Conservation (phyloP, 2,329 filamentous ascomycete genomes). For the Tolypocladium tropicale region DNA sequence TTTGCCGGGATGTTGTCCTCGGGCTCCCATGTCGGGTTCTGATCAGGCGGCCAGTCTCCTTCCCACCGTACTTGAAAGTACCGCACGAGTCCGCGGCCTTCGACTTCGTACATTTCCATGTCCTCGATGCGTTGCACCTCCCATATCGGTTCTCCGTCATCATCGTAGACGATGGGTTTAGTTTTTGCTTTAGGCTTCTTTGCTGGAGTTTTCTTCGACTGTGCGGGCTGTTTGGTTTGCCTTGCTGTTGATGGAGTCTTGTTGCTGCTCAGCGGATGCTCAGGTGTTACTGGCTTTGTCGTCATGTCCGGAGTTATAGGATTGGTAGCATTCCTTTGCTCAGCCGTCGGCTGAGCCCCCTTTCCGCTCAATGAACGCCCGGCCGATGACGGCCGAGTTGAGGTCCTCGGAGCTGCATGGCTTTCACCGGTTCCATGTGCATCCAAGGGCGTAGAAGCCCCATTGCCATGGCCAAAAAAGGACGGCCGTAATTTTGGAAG, state of each 20-base stretch:
- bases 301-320: background rate
- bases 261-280: background rate
- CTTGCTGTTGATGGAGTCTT: background rate
- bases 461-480: background rate
- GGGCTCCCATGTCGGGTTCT: slow-evolving; percentile 51
- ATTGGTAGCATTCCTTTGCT: background rate
- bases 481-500: background rate
- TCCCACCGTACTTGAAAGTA: slow-evolving; percentile 46
- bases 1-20: slow-evolving; percentile 34
- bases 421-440: background rate
- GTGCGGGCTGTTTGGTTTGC: background rate
- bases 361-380: background rate
- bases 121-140: slow-evolving; percentile 34
- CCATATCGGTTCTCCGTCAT: slow-evolving; percentile 21
- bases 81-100: slow-evolving; percentile 24
- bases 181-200: background rate
- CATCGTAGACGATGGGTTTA: background rate
- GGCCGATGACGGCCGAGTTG: background rate
- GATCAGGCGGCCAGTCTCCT: slow-evolving; percentile 43
- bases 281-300: background rate
- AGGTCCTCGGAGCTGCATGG: background rate
- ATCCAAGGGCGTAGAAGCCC: background rate
- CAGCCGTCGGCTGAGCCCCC: background rate
- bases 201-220: background rate
- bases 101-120: slow-evolving; percentile 25